These are phyloP conservation scores for Cercospora brassicicola DNA, from an alignment of 2,329 filamentous ascomycete genomes.

Conservation along the genomic window DNA sequence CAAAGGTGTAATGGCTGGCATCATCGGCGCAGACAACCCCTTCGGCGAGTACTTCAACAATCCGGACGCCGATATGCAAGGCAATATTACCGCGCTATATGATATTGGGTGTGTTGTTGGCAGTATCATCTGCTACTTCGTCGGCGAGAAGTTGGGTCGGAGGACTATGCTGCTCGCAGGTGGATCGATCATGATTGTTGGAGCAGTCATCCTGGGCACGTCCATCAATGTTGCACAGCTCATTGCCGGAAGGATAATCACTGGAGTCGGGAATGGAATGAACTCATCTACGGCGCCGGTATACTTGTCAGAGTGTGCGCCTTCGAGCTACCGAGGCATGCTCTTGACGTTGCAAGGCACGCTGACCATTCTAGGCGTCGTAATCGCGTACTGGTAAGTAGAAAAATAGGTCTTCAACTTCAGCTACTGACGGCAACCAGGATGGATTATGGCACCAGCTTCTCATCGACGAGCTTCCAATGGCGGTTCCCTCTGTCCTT, in stretches of 20 bases:
- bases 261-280: slow-evolving; percentile 58
- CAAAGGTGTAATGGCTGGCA: slow-evolving; percentile 16
- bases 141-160: slow-evolving; percentile 47
- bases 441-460: slow-evolving; percentile 50
- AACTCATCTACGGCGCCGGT: slow-evolving; percentile 56
- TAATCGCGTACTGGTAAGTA: slow-evolving; percentile 51
- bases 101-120: slow-evolving; percentile 52
- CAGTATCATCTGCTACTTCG: slow-evolving; percentile 42
- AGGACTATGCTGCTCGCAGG: slow-evolving; percentile 47
- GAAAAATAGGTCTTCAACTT: too few relatives aligned
- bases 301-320: slow-evolving; percentile 55
- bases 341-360: slow-evolving; percentile 56
- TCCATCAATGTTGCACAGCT: slow-evolving; percentile 49
- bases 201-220: slow-evolving; percentile 43
- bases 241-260: slow-evolving; percentile 55
- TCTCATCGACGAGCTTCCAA: slow-evolving; percentile 38
- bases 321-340: slow-evolving; percentile 48
- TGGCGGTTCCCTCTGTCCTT: slow-evolving; percentile 59
- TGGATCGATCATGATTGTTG: slow-evolving; percentile 46
- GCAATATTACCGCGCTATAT: slow-evolving; percentile 55
- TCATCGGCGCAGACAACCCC: slow-evolving; percentile 10
- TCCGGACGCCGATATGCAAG: slow-evolving; percentile 41
- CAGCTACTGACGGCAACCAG: too few relatives aligned
- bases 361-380: slow-evolving; percentile 51
- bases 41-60: slow-evolving; percentile 8